Evolutionary conservation across 2,329 filamentous ascomycete species (phyloP), one percentile per base, ranked within the genome.

Genomic region (Huntiella bhutanensis): DNA sequence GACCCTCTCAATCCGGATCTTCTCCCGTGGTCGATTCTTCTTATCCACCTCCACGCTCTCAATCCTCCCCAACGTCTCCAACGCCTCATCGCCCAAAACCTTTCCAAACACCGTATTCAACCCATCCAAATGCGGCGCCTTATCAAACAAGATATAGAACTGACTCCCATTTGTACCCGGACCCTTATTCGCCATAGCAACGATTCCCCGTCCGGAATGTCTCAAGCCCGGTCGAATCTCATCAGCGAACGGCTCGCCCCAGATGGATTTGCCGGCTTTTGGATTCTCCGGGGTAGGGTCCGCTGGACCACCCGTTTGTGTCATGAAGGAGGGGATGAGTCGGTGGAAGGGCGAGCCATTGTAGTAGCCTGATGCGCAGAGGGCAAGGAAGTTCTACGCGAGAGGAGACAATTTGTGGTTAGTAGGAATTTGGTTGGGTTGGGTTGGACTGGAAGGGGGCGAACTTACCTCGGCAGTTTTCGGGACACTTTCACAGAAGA

Each of bases 401-500:
- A 4, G 3, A 15, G 37, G 28, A 19, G 17, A 19, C 1, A 5
- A 19, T 5, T 19, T 19, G 17, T 19, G 17, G 17, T 19, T 19
- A 19, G 34, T 28, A 13, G 12, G 28, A 44, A 37, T 32, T 37
- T 11, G 40, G 51, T 40, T 33, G 42, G 19, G 32, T 45, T 8
- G 15, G 11, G 15, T 37, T 10, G 39, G 4, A 22, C 39, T 38
- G 15, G 16, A 28, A 40, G 36, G 32, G 33, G 33, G 34, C 44
- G 22, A 22, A 54, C 64, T 47, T 65, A 80, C 80, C 65, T 94
- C 83, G 52, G 86, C 81, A 0, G 91, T 94, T 61, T 88, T 87
- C 52, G 91, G 91, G 32, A 93, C 85, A 55, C 82, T 80, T 61
- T 95, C 85, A 67, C 88, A 96, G 66, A 95, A 96, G 54, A 98